A percentile compares a stretch with the other conserved stretches of the same genome.
Evolutionary conservation across 306 rosid species (phyloP).

Genomic region (Pyrus bretschneideri): DNA sequence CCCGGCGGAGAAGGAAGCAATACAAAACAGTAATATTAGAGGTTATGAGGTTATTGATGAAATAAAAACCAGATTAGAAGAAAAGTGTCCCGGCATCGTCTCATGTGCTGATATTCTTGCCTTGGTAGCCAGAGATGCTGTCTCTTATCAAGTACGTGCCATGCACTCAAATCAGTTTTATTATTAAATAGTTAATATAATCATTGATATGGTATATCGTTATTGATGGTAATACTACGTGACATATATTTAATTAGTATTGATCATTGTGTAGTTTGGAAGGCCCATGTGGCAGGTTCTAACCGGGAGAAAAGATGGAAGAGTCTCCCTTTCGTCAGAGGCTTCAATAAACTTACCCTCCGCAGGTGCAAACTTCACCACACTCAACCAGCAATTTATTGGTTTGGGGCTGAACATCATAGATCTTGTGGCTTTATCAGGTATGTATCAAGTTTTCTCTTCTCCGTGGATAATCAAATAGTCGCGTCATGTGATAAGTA

Average conservation of each 20-base stretch:
- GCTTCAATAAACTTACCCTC: slow-evolving; percentile 32
- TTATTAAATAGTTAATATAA: background rate
- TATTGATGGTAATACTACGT: background rate
- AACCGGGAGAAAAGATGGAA: slow-evolving; percentile 43
- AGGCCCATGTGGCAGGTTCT: slow-evolving; percentile 15
- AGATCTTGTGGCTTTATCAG: slow-evolving; percentile 37
- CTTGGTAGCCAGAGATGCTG: slow-evolving; percentile 28
- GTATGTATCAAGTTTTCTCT: background rate
- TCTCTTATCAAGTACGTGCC: slow-evolving; percentile 24
- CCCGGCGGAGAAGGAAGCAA: slow-evolving; percentile 22
- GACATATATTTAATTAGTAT: background rate
- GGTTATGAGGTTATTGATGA: slow-evolving; percentile 36
- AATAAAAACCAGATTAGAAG: slow-evolving; percentile 25
- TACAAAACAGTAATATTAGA: slow-evolving; percentile 14
- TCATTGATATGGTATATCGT: background rate
- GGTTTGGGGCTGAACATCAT: slow-evolving; percentile 6
- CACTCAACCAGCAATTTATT: slow-evolving; percentile 20
- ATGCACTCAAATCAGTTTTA: background rate
- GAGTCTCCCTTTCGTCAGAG: slow-evolving; percentile 13
- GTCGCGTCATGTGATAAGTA: background rate
- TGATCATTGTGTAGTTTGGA: slow-evolving; percentile 13
- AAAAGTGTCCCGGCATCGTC: slow-evolving; percentile 18
- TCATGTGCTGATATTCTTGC: slow-evolving; percentile 40
- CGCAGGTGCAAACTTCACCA: slow-evolving; percentile 21
- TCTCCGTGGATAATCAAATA: too few species aligned